Evolutionary conservation across 139 green algal species (phyloP), one percentile per base, ranked within the genome.

Genomic region (Coelastrella sp.): DNA sequence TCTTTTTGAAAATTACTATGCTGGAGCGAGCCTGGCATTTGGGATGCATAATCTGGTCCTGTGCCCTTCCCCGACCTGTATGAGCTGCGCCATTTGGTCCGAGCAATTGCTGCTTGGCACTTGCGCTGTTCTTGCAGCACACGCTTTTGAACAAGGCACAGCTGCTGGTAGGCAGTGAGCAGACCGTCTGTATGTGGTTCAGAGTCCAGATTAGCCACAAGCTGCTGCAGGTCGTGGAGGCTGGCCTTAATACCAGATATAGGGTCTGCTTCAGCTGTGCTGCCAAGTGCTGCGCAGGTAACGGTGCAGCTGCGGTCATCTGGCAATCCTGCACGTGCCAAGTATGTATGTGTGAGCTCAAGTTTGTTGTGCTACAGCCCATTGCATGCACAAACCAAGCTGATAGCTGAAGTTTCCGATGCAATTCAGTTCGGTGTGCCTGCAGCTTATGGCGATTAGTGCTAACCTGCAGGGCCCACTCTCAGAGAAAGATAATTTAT

Each of bases 81-180:
- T 27, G 19, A 24, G 19, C 68, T 76, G 3, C 68, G 68, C 79
- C 79, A 85, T 24, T 70, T 87, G 49, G 17, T 75, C n/a, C 82
- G 60, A 19, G 35, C 27, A 35, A 80, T 56, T 59, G 66, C 57
- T 10, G 68, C 49, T 88, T 80, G 35, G 66, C 68, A 81, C 19
- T 60, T 73, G 84, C 84, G 84, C 35, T 57, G 68, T 8, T 80
- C 68, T 19, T 81, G 66, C 84, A 58, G 84, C 66, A 75, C 65
- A 35, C 81, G 84, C 84, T 81, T 72, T 20, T 78, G 25, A 5
- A 88, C 81, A n/a, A 35, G 20, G 8, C 35, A 60, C 0, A 88
- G 84, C 84, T 88, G 84, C 84, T 88, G 68, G 84, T 81, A 88
- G 6, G 84, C 84, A 0, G 68, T 68, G 19, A 88, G 20, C 66